Evolutionary conservation across 805 yeast species (phyloP).

Genomic region (Jamesozyma jinghongensis): DNA sequence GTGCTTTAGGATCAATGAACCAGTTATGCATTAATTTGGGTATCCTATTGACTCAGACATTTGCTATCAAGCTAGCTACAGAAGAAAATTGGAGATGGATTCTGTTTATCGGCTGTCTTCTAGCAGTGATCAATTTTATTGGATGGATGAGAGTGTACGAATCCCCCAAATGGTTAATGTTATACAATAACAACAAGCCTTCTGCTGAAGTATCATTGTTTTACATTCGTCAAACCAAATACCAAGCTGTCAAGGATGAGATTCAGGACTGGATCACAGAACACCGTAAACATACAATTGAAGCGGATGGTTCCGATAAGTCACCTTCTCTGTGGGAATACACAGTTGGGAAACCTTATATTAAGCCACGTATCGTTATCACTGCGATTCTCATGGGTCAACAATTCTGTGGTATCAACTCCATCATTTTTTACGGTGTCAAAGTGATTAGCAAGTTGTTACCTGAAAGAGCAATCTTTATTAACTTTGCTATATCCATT

Average conservation of each 20-base stretch:
- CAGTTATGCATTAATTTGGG: conserved; percentile 84
- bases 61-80: conserved; percentile 63
- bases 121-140: conserved; percentile 44
- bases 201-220: conserved; percentile 35
- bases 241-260: conserved; percentile 14
- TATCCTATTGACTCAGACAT: conserved; percentile 65
- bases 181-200: conserved; percentile 5
- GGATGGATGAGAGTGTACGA: conserved; percentile 46
- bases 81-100: conserved; percentile 64
- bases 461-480: conserved; percentile 59
- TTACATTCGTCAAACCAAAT: conserved; percentile 30
- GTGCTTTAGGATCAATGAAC: conserved; percentile 79
- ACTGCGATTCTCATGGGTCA: conserved; percentile 72
- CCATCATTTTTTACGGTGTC: conserved; percentile 90
- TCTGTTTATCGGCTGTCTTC: conserved; percentile 47
- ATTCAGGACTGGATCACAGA: conserved; percentile 15
- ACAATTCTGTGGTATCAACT: conserved; percentile 88
- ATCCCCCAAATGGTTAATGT: conserved; percentile 74
- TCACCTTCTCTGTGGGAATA: conserved; percentile 34
- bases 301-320: not conserved
- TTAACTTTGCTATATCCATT: conserved; percentile 69
- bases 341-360: conserved; percentile 41
- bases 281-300: conserved; percentile 1
- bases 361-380: conserved; percentile 53
- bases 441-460: conserved; percentile 62